Base-by-base conservation (phyloP, 169 alveolate species). In the Plasmodium knowlesi region DNA sequence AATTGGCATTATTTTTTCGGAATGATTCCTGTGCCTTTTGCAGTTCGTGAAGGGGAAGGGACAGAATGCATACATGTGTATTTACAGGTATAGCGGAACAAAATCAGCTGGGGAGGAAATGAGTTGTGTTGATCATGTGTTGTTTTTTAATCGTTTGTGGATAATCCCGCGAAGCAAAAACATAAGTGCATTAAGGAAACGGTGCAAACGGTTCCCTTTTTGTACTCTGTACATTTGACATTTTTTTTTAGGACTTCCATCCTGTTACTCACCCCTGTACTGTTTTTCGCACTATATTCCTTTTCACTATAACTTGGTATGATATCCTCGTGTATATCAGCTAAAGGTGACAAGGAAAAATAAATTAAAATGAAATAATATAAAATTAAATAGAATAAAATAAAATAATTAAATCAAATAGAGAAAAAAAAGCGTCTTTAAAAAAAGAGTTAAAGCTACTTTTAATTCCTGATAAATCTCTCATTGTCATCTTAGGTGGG, bases 141-240 rank as follows among this genome's bases (percentile, higher is more conserved):
- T 19, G 86, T 28, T 41, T 16, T 25, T 50, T 25, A 80, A 80
- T 80, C 12, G 32, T 25, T 79, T 37, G 32, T 50, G 30, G 32
- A 28, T 22, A 28, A 53, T 9, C n/a, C 16, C 37, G 39, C 16
- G 10, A 81, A 19, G 67, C 16, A 54, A 81, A 22, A 81, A 22
- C 19, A 54, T 19, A 81, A 50, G 67, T 53, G 41, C 22, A 0
- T 50, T 53, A 25, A 10, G n/a, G 25, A 6, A 50, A 50, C n/a
- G 1, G 10, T 5, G 0, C 46, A 12, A 16, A 34, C 22, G 16
- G 19, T 39, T 53, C 54, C 30, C 46, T 39, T 30, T 88, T 88
- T 78, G 39, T 28, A 25, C 22, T 88, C 46, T 88, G 71, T 83
- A 25, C 94, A 76, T 76, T 88, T 85, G 22, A 76, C 14, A 41